Base-by-base conservation (phyloP, 768 basidiomycete species). In the Amanita phalloides region DNA sequence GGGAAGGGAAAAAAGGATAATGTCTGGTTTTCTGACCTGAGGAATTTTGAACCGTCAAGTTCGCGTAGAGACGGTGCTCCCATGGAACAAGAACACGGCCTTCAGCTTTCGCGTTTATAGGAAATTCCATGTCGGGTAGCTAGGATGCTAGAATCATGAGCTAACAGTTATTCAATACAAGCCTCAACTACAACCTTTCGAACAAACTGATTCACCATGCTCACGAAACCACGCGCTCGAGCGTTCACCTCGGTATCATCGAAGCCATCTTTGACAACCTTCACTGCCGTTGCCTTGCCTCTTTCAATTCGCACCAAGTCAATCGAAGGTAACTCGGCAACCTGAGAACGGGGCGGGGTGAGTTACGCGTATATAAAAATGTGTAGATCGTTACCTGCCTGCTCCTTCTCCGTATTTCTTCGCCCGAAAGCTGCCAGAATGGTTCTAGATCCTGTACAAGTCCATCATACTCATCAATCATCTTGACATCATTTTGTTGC, bases 111-210 rank as follows among this genome's bases (percentile, higher is more conserved):
- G 88, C 82, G 59, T 97, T 98, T 68, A 99, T 81, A 0, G 96
- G 81, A 57, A 99, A 83, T 59, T 96, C 87, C 84, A 99, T 84
- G 70, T 98, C 83, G 10, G 95, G 94, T 3, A 98, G 76, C 82
- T 92, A 39, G 25, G 45, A 44, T 0, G 2, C 44, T 26, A 6
- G 25, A 51, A 54, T 36, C 43, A 36, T 37, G 54, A 49, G 51
- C 28, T 53, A 21, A 14, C 25, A 50, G 38, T 6, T 21, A 43
- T 35, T 3, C 20, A 42, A 33, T 23, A 21, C 23, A 23, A 52
- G 23, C 20, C 36, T 35, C 5, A 28, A 33, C 26, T 21, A 66
- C 74, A 48, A 86, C 88, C 60, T 74, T 73, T 53, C 76, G 61
- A 52, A 74, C 75, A 61, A 92, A 92, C 54, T 78, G 79, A 45